Evolutionary conservation across 139 green algal species (phyloP), one percentile per base, ranked within the genome.

Genomic region (Coccomyxa sp.): DNA sequence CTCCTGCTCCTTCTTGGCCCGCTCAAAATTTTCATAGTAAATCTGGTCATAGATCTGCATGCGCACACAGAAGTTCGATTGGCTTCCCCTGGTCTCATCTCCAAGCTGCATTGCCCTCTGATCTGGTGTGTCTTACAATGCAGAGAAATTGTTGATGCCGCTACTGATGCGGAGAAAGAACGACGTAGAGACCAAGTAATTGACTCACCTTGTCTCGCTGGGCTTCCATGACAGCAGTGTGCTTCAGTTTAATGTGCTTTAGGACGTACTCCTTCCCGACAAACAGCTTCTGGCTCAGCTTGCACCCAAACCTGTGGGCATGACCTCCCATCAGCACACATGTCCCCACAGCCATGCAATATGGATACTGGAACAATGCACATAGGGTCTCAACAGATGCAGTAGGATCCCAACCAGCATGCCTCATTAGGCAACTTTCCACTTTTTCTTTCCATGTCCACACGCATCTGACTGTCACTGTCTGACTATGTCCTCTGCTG

Each of bases 241-340:
- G 95, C 91, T 98, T 98, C 68, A 89, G 90, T 32, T 88, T 88
- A 67, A 98, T 94, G 87, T 98, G 95, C 89, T 98, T 98, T 13
- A 96, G 76, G 71, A 98, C 95, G 89, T 96, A 98, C 60, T 96
- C 92, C 68, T 89, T 92, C 27, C 84, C 94, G 67, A 97, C 86
- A 77, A 98, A 98, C 85, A 97, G 83, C 88, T 97, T 97, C 79
- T 81, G 90, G 86, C 89, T 94, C 58, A 98, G 84, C 78, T 90
- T 94, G 87, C 91, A 94, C 79, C 93, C 95, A 94, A 94, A 98
- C 88, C 92, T 95, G 90, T 51, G 38, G 71, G 38, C 27, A 81
- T 63, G 17, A 63, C 38, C 23, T 10, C 71, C 23, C 30, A 11
- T n/a, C 23, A 21, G 23, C 27, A 21, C 23, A 78, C 71, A 21